phyloP scores from a whole-genome alignment of 345 rosid species.

The Citrus sinensis region DNA sequence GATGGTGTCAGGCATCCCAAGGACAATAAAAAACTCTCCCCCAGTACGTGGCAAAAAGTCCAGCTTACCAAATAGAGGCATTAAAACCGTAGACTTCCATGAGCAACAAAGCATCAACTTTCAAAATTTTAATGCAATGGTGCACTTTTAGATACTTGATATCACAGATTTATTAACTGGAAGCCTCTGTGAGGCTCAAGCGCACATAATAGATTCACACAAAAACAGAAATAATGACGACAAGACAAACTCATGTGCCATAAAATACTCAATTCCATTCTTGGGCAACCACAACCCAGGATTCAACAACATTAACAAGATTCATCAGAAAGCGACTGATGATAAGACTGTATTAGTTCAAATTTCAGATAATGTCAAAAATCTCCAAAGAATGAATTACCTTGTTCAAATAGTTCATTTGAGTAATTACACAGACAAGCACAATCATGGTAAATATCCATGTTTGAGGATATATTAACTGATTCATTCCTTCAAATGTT shows the following conservation, averaged over 20 bases:
- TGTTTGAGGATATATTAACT: slow-evolving; percentile 63
- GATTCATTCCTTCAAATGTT: slow-evolving; percentile 70
- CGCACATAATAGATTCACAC: background rate
- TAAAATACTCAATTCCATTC: background rate
- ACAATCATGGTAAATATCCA: slow-evolving; percentile 65
- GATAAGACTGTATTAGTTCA: background rate
- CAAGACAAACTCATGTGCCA: background rate
- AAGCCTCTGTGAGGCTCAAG: background rate
- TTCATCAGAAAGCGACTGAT: background rate
- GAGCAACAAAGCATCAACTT: background rate
- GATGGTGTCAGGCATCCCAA: background rate
- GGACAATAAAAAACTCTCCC: background rate
- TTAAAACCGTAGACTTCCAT: background rate
- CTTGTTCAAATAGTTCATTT: slow-evolving; percentile 77
- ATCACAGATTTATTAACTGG: background rate
- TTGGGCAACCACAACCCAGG: background rate
- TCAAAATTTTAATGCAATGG: background rate
- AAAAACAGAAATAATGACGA: background rate
- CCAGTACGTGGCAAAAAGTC: background rate
- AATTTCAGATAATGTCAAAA: background rate
- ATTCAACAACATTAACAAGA: background rate
- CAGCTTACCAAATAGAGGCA: background rate
- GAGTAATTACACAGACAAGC: slow-evolving; percentile 62
- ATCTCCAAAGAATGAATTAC: slow-evolving; percentile 23
- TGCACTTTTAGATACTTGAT: background rate